These are phyloP conservation scores for Drechslerella stenobrocha DNA, from an alignment of 2,329 filamentous ascomycete species.

Conservation along the genomic window DNA sequence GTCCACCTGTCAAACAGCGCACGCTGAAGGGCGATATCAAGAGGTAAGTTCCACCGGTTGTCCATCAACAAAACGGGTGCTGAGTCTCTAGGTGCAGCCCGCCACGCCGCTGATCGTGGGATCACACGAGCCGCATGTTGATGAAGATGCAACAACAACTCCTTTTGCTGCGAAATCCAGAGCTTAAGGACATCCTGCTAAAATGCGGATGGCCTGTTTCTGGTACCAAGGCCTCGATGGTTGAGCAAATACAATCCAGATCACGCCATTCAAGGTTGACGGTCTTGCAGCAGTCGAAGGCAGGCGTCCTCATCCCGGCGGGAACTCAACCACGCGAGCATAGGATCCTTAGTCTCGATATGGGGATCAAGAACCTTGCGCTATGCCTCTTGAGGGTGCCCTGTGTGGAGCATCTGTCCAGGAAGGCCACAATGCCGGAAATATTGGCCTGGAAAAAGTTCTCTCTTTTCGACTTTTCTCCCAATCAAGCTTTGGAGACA, in stretches of 20 bases:
- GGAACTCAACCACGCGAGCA: conserved; percentile 18
- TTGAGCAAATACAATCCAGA: conserved; percentile 13
- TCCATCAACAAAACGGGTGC: too few species aligned
- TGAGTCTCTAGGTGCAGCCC: too few species aligned
- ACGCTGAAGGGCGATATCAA: too few species aligned
- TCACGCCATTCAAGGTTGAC: conserved; percentile 9
- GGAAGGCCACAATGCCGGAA: conserved; percentile 19
- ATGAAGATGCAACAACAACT: conserved; percentile 17
- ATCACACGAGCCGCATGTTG: not conserved
- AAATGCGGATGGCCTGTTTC: conserved; percentile 42
- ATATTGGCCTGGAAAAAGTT: conserved; percentile 53
- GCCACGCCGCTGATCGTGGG: too few species aligned
- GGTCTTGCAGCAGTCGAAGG: conserved; percentile 7
- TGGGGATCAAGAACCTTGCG: conserved; percentile 80
- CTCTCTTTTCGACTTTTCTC: conserved; percentile 16
- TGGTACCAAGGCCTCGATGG: conserved; percentile 28
- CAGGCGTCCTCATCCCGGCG: conserved; percentile 8
- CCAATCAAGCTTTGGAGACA: not conserved
- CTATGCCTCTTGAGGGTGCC: conserved; percentile 64
- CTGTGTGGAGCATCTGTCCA: not conserved
- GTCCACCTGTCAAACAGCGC: too few species aligned
- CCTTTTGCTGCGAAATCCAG: conserved; percentile 15
- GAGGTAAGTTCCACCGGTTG: too few species aligned
- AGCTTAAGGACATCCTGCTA: conserved; percentile 39
- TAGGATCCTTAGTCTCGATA: conserved; percentile 75